phyloP scores from a whole-genome alignment of 2,329 filamentous ascomycete genomes.

The Arthrobotrys iridis region DNA sequence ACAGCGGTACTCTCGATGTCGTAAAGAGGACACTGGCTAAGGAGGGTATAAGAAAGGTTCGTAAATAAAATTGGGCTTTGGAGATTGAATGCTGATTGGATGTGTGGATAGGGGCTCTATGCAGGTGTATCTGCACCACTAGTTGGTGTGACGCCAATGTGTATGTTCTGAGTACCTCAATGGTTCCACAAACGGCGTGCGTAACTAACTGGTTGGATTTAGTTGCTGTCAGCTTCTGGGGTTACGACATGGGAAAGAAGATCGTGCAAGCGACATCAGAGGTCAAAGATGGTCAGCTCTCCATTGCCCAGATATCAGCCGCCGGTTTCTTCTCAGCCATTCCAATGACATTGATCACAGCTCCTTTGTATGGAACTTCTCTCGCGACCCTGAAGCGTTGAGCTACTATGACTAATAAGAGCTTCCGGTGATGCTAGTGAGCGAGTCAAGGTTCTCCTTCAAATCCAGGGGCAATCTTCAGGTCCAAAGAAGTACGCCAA shows the following conservation, averaged over 20 bases:
- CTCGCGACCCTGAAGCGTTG: background rate
- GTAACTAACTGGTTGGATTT: slow-evolving; percentile 1
- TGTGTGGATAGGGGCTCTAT: slow-evolving; percentile 75
- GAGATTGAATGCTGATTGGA: background rate
- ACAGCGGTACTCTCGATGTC: slow-evolving; percentile 88
- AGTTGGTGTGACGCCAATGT: slow-evolving; percentile 98
- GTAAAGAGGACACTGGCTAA: slow-evolving; percentile 86
- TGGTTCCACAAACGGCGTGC: background rate
- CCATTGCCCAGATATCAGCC: slow-evolving; percentile 85
- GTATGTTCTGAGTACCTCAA: slow-evolving; percentile 70
- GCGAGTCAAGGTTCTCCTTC: slow-evolving; percentile 97
- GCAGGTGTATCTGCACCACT: slow-evolving; percentile 96
- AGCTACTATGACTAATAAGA: slow-evolving; percentile 6
- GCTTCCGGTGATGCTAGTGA: slow-evolving; percentile 66
- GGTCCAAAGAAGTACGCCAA: slow-evolving; percentile 93
- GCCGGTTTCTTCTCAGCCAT: slow-evolving; percentile 98
- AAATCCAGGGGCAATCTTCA: slow-evolving; percentile 92
- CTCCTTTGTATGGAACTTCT: slow-evolving; percentile 71
- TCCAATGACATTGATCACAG: slow-evolving; percentile 97
- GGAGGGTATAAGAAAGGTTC: slow-evolving; percentile 76
- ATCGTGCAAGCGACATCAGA: slow-evolving; percentile 77
- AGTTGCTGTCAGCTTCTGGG: slow-evolving; percentile 80
- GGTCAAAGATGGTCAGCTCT: slow-evolving; percentile 74
- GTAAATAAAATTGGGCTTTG: slow-evolving; percentile 47
- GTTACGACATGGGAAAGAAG: slow-evolving; percentile 93